These are phyloP conservation scores for Microcos paniculata DNA, from an alignment of 345 rosid species.

Conservation along the genomic window DNA sequence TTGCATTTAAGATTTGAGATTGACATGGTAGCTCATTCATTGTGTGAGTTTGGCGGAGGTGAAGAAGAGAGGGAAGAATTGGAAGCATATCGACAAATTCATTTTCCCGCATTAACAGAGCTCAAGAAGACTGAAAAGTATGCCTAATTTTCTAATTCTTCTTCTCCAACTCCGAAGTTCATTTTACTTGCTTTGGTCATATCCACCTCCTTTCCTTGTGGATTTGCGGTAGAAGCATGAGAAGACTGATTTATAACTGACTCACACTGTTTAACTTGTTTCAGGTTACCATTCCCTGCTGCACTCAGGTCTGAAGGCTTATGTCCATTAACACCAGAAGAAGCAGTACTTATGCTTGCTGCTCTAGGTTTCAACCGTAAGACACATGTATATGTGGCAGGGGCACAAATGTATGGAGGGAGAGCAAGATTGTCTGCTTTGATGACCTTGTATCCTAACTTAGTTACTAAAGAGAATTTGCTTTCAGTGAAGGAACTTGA, in stretches of 20 bases:
- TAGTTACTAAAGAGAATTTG: constrained; percentile 88
- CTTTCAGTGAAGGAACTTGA: constrained; percentile 71
- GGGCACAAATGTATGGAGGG: constrained; percentile 89
- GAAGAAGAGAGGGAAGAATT: constrained; percentile 67
- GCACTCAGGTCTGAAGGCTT: constrained; percentile 78
- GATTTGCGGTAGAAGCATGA: constrained; percentile 16
- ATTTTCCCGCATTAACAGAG: constrained; percentile 74
- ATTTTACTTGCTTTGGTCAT: background rate
- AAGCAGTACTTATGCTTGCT: constrained; percentile 87
- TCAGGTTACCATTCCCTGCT: constrained; percentile 77
- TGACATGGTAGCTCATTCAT: constrained; percentile 98
- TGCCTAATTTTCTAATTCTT: constrained; percentile 11
- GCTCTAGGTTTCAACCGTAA: constrained; percentile 89
- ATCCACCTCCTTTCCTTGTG: background rate
- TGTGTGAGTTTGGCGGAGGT: constrained; percentile 91
- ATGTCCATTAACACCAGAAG: constrained; percentile 94
- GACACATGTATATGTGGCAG: constrained; percentile 81
- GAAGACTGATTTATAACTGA: constrained; percentile 55
- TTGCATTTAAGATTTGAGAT: constrained; percentile 91
- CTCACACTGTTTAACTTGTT: constrained; percentile 22
- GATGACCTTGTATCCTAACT: constrained; percentile 76
- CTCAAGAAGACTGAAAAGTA: constrained; percentile 63
- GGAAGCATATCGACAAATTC: constrained; percentile 81
- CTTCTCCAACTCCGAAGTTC: background rate
- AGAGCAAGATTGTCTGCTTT: constrained; percentile 59